phyloP scores from a whole-genome alignment of 257 asterid genomes.

The Scutellaria baicalensis region DNA sequence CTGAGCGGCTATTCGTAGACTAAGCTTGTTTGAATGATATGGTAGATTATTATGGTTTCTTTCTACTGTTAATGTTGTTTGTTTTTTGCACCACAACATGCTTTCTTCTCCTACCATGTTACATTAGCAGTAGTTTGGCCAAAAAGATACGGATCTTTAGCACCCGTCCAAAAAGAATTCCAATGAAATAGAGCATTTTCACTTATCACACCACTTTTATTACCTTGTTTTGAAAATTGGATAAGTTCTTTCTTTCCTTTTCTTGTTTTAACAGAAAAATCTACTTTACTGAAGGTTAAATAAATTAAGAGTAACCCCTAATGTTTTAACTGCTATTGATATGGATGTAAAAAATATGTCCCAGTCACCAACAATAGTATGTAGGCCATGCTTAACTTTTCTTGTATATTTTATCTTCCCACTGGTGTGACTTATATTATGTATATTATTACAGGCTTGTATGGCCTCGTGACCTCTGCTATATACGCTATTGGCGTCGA shows the following conservation, averaged over 20 bases:
- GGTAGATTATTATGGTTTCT: background rate
- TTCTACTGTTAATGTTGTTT: background rate
- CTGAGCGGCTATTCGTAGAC: conserved; percentile 2
- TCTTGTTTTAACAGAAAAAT: conserved; percentile 2
- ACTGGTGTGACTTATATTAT: conserved; percentile 5
- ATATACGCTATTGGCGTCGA: conserved; percentile 98
- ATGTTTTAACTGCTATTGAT: background rate
- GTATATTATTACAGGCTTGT: conserved; percentile 56
- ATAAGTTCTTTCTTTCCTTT: background rate
- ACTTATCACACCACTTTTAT: background rate
- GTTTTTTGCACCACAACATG: background rate
- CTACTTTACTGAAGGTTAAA: conserved; percentile 4
- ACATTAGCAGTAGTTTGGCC: conserved; percentile 1
- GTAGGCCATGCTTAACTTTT: background rate
- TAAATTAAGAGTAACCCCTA: background rate
- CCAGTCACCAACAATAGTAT: conserved; percentile 2
- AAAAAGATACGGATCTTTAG: background rate
- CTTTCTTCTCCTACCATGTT: background rate
- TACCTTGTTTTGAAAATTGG: background rate
- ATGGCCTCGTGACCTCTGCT: conserved; percentile 99
- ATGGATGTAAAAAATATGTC: background rate
- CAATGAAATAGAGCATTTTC: conserved; percentile 1
- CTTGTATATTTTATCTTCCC: background rate
- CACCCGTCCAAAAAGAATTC: conserved; percentile 5
- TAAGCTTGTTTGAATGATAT: conserved; percentile 2